Evolutionary conservation across 2,329 filamentous ascomycete genomes (phyloP).

Genomic region (Trichoderma gracile): DNA sequence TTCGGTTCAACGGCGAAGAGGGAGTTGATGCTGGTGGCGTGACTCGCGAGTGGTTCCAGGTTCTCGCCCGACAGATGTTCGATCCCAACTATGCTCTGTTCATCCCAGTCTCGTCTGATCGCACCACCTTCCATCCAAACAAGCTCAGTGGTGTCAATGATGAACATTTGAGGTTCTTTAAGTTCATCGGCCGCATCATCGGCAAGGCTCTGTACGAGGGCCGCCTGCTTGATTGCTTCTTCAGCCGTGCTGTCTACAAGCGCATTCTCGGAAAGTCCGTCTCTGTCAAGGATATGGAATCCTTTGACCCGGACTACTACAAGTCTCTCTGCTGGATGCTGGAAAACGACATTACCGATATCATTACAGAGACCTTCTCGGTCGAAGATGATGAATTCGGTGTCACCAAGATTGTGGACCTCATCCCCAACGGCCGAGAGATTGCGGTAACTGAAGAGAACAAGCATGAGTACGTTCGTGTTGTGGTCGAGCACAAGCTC

Average conservation of each 20-base stretch:
- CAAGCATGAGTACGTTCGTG: slow-evolving; percentile 95
- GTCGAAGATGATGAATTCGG: slow-evolving; percentile 94
- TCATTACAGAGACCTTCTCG: slow-evolving; percentile 95
- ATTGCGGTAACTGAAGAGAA: slow-evolving; percentile 96
- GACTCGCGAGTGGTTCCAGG: slow-evolving; percentile 98
- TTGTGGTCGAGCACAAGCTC: slow-evolving; percentile 91
- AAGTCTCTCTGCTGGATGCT: slow-evolving; percentile 98
- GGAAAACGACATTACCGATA: slow-evolving; percentile 96
- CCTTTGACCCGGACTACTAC: slow-evolving; percentile 97
- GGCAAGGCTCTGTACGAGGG: slow-evolving; percentile 97
- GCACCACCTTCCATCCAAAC: slow-evolving; percentile 98
- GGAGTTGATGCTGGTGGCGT: slow-evolving; percentile 97
- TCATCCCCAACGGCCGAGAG: slow-evolving; percentile 84
- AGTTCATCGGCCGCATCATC: slow-evolving; percentile 97
- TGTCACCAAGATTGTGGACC: slow-evolving; percentile 80
- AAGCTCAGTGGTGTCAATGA: slow-evolving; percentile 90
- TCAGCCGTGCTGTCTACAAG: slow-evolving; percentile 98
- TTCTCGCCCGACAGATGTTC: slow-evolving; percentile 96
- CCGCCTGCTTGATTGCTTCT: slow-evolving; percentile 95
- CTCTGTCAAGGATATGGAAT: slow-evolving; percentile 99
- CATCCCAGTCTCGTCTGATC: slow-evolving; percentile 92
- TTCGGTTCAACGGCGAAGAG: slow-evolving; percentile 95
- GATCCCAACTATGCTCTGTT: slow-evolving; percentile 97
- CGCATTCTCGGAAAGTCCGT: slow-evolving; percentile 92
- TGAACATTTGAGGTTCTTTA: slow-evolving; percentile 97